These are phyloP conservation scores for Bullera alba DNA, from an alignment of 768 basidiomycete genomes.

Conservation along the genomic window DNA sequence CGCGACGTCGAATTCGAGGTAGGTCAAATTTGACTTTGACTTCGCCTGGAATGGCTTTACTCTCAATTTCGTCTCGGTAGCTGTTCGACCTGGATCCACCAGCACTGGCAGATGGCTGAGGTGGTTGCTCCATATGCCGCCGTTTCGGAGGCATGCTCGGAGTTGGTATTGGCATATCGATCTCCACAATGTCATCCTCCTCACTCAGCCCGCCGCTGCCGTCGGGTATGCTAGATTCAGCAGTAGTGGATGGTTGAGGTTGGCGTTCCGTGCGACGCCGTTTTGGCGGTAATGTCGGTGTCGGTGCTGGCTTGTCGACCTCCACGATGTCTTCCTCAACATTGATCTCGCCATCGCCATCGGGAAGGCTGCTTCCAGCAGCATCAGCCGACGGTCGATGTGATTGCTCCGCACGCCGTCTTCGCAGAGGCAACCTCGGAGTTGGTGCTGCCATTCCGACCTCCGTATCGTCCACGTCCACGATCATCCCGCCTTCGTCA, in stretches of 20 bases:
- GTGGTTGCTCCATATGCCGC: not conserved
- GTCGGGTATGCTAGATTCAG: too few species aligned
- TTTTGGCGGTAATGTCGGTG: not conserved
- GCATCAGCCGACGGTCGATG: too few species aligned
- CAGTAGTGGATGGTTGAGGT: too few species aligned
- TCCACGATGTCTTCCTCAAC: constrained; percentile 1
- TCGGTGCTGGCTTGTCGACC: constrained; percentile 1
- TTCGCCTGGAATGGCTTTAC: not conserved
- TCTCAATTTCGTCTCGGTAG: not conserved
- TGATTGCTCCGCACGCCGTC: too few species aligned
- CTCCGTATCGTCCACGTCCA: too few species aligned
- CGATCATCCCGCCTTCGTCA: too few species aligned
- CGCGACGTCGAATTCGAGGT: not conserved
- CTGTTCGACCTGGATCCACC: too few species aligned
- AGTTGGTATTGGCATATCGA: not conserved
- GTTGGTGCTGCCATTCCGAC: too few species aligned
- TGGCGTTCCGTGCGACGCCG: too few species aligned
- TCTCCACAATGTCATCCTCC: not conserved
- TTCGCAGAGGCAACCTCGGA: too few species aligned
- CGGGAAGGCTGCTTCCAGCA: too few species aligned
- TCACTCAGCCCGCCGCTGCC: not conserved
- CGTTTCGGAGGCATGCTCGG: not conserved
- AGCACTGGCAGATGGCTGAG: not conserved
- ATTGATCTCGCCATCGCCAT: constrained; percentile 3
- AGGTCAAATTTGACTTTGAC: not conserved